Base-by-base conservation (phyloP, 495 filamentous ascomycete species). In the Penicillium macrosclerotiorum region DNA sequence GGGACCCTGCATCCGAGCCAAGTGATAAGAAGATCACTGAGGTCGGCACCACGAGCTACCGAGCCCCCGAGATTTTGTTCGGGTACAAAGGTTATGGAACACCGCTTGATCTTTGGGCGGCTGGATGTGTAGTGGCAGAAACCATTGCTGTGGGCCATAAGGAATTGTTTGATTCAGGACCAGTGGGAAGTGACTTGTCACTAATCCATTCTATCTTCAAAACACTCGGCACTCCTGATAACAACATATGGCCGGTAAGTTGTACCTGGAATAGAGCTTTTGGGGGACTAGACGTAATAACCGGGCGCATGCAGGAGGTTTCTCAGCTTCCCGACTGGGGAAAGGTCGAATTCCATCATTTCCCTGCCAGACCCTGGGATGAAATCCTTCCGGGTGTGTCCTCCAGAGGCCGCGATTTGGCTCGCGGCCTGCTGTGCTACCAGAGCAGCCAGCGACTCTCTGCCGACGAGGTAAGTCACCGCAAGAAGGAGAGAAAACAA, bases 151-250 rank as follows among this genome's bases (percentile, higher is more conserved):
- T 63, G 7, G 62, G 63, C 31, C 69, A 73, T 38, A 66, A 68
- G 35, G 67, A 83, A 12, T 71, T 97, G 2, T 97, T 99, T 52
- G 88, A 95, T 52, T 80, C 83, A 2, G 87, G 89, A 19, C 88
- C 90, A 40, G 71, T 96, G 29, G 93, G 93, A 1, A 97, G 88
- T 59, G 94, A 99, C 65, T 74, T 99, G 23, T 86, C 88, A 4
- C 72, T 99, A 29, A 88, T 99, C 35, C 74, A 86, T 38, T 94
- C 87, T 52, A 91, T 96, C 14, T 99, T 99, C 66, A 79, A 82
- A 62, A 90, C 80, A 9, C 67, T 97, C 19, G 93, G 93, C 5
- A 96, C 90, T 3, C 93, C 93, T 0, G 83, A 84, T 34, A 66
- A 75, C 31, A 73, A 82, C 25, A 79, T 60, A 0, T 98, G 93